Evolutionary conservation across 2,329 filamentous ascomycete genomes (phyloP), one percentile per base, ranked within the genome.

Genomic region (Aspergillus sp.): DNA sequence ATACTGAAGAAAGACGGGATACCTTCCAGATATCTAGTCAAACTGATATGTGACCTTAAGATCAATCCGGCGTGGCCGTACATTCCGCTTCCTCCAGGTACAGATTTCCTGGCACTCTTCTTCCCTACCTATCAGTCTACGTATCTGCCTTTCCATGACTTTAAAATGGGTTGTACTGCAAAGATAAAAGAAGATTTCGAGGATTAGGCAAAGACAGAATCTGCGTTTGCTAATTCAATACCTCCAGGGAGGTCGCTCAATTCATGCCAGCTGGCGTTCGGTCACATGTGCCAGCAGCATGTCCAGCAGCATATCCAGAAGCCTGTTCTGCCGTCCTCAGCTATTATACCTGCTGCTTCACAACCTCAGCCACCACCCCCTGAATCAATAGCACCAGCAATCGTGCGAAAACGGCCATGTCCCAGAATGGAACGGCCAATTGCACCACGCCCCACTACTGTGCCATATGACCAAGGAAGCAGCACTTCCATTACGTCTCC

Each of bases 51-150:
- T 51, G 66, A 70, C 9, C 60, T 63, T 47, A 57, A 60, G 49
- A 66, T 72, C 46, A 48, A 46, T 33, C 68, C 69, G 43, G 62
- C 52, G 47, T 72, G 67, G 68, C 55, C 57, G 43, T 64, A 72
- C 57, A 72, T 72, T 45, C 69, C 67, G 33, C 62, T 72, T 46
- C 69, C 69, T 51, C 58, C 64, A 67, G 69, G 69, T 72, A 71
- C 55, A 53, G 42, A 53, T 49, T 33, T 41, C 30, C 51, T 48
- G 41, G 48, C 48, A 43, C 38, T 35, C 17, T 35, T 39, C 22
- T 13, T n/a, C 22, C 20, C 22, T 19, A 19, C 37, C 37, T 10
- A 13, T 20, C 37, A 39, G 17, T 19, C 7, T 10, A 12, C 33
- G 13, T n/a, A 35, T n/a, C 33, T 35, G 5, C 13, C 33, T n/a